Evolutionary conservation across 805 yeast species (phyloP), one percentile per base, ranked within the genome.

Genomic region (Yarrowia keelungensis): DNA sequence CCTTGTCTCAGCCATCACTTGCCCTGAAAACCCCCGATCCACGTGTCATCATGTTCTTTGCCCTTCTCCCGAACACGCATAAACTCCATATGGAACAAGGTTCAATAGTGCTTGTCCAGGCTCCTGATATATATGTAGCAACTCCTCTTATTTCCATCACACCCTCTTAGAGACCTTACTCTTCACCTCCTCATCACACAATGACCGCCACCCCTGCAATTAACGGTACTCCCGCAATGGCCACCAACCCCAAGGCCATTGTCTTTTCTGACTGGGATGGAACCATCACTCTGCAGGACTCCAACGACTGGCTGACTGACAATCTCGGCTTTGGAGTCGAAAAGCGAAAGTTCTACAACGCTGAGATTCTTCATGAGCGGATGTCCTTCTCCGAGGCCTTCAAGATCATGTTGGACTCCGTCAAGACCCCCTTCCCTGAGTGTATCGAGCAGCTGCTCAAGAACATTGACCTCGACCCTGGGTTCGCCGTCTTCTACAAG

Each of bases 231-330:
- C 76, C 78, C 19, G 79, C 79, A 3, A 70, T 77, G 59, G 69
- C 69, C 22, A 76, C 78, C 42, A 69, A 74, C 69, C 80, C 81
- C 72, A 84, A 85, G 71, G 94, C 97, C 58, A 92, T 95, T 75
- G 89, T 95, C 51, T 95, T 95, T 82, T 90, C 98, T 51, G 99
- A 95, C 78, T 95, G 96, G 87, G 99, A 95, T 77, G 99, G 99
- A 38, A 95, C 99, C 1, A 95, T 95, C 72, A 95, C 99, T 12
- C 81, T 90, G 70, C 97, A 94, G 76, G 99, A 95, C 78, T 90
- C 97, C 70, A 95, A 95, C 78, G 98, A 95, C 78, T 90, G 83
- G 77, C 81, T 95, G 71, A 93, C 98, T 9, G 98, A 95, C 77
- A 86, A 86, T 73, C 81, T 89, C 26, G 99, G 99, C 3, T 89